Evolutionary conservation across 2,329 filamentous ascomycete species (phyloP), one percentile per base, ranked within the genome.

Genomic region (Helminthosporium solani): DNA sequence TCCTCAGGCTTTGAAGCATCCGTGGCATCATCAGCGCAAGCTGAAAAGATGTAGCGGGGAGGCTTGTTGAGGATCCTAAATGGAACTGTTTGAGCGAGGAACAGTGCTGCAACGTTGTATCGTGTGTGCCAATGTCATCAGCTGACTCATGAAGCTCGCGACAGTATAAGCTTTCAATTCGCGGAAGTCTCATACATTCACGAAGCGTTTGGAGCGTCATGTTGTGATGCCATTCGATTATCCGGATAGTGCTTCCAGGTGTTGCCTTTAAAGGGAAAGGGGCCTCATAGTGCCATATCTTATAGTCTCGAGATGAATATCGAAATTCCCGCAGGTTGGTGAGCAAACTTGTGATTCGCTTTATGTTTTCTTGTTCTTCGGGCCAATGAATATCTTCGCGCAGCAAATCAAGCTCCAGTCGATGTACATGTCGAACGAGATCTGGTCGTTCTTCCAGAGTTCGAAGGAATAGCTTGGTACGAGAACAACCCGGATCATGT

Each of bases 191-290:
- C 40, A 48, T 40, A 21, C 40, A 48, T 9, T 40, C 23, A 8
- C 23, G 31, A 9, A 48, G 36, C 15, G 37, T 35, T 19, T 31
- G 15, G 23, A 40, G 23, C 3, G 40, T 34, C 40, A 48, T 44
- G 19, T 48, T 48, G 31, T 48, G 46, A 20, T 44, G 36, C 46
- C 46, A 48, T 7, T 48, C 46, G 12, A 48, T 33, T 31, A 23
- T 35, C 11, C 41, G 40, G n/a, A 48, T 11, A 9, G 37, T 5
- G 36, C 31, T 31, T 41, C 20, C 14, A 30, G 39, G 30, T 19
- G 4, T 14, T 28, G 28, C 36, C 25, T 36, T 43, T 8, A 48
- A 37, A 11, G 46, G 46, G 6, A 27, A 23, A 15, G 46, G 35
- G 27, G 43, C 14, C 15, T 40, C 38, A 35, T 33, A 48, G 7